Base-by-base conservation (phyloP, 768 basidiomycete genomes). In the Rhizopogon sp. region DNA sequence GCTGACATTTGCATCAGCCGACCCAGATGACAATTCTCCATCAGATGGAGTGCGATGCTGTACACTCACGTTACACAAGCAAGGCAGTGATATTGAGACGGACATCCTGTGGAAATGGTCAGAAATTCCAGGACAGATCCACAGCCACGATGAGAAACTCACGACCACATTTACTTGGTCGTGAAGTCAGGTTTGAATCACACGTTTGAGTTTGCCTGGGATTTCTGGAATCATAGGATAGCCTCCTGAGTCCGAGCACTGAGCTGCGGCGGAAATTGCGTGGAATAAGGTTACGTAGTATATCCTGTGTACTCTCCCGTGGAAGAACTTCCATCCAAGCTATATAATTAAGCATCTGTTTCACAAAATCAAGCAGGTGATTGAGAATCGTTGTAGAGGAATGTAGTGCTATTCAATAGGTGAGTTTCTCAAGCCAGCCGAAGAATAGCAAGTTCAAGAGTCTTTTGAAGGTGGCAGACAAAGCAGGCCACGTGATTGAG, bases 61-160 rank as follows among this genome's bases (percentile, higher is more conserved):
- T n/a, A 28, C 47, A n/a, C 47, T 67, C 33, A 53, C 29, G 29
- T 46, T 59, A 47, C 58, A 33, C 56, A 64, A 58, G 37, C n/a
- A 39, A 3, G 56, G 63, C 14, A 22, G 47, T 37, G 43, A 39
- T 13, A 16, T 14, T 25, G 2, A 10, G 28, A 54, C 46, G n/a
- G 43, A 59, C 11, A 44, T 54, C 25, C 22, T 45, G 14, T 57
- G 52, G 58, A 37, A 14, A 16, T 57, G 56, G 52, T 49, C 37
- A 28, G 57, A 51, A 50, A 37, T 58, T 56, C 47, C 28, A 7
- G 28, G 42, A 29, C 28, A 9, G 17, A 17, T 3, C 2, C 14
- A 28, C n/a, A 44, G 50, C 17, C 33, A 22, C 43, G 39, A 7
- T 43, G 41, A 11, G 25, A 31, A 45, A 22, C 35, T 6, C 14